These are phyloP conservation scores for Serendipita indica DNA, from an alignment of 768 basidiomycete genomes.

Conservation along the genomic window DNA sequence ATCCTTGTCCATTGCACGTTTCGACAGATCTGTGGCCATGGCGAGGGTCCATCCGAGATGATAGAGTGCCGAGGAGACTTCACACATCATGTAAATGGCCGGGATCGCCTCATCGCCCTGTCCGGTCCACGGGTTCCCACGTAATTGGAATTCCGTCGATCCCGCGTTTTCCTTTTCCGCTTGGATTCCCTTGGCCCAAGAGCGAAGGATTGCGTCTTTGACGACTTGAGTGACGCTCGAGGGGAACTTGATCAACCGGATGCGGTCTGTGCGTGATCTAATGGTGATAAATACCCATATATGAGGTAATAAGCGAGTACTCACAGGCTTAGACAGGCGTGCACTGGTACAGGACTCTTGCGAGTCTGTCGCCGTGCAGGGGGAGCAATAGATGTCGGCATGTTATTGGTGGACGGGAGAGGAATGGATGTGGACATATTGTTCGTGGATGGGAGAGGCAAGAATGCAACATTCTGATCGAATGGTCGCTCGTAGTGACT, in stretches of 20 bases:
- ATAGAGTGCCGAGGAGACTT: constrained; percentile 18
- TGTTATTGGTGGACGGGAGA: neutral
- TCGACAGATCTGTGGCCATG: constrained; percentile 19
- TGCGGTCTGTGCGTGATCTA: constrained; percentile 5
- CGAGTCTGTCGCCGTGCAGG: neutral
- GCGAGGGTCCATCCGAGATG: constrained; percentile 19
- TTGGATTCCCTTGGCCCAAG: neutral
- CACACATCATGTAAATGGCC: constrained; percentile 17
- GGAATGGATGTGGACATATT: neutral
- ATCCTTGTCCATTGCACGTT: constrained; percentile 19
- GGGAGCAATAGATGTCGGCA: neutral
- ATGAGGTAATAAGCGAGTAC: neutral
- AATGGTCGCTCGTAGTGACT: neutral
- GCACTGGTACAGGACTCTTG: neutral
- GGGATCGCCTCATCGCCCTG: constrained; percentile 18
- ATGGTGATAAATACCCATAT: neutral
- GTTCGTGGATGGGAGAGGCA: neutral
- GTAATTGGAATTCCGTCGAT: neutral
- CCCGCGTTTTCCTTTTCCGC: neutral
- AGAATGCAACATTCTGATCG: neutral
- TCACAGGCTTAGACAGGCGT: neutral
- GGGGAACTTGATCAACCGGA: constrained; percentile 2
- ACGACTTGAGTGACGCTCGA: neutral
- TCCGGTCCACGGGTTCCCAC: constrained; percentile 17
- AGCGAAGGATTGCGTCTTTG: neutral